A percentile compares a stretch with the other conserved stretches of the same genome.
phyloP scores from a whole-genome alignment of 2,329 filamentous ascomycete species.

The Beauveria brongniartii region DNA sequence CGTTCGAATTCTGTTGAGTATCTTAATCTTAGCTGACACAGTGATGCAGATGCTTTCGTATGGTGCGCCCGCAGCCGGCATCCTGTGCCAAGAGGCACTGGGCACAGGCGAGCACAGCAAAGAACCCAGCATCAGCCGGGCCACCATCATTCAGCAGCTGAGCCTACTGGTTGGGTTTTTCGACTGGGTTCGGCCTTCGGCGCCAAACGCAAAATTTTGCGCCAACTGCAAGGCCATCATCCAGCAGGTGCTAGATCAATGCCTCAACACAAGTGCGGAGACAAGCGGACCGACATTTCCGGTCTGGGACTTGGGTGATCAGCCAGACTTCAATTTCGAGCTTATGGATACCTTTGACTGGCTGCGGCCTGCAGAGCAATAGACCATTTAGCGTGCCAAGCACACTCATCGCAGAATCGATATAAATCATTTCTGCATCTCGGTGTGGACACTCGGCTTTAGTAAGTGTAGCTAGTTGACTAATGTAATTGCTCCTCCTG shows the following conservation, averaged over 20 bases:
- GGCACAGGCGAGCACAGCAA: constrained; percentile 30
- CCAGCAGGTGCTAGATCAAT: constrained; percentile 40
- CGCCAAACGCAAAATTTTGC: constrained; percentile 42
- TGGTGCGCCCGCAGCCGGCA: constrained; percentile 40
- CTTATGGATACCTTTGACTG: constrained; percentile 35
- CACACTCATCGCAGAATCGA: neutral
- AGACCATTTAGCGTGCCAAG: constrained; percentile 10
- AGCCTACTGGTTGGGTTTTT: constrained; percentile 43
- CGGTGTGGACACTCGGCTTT: neutral
- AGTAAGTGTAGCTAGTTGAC: neutral
- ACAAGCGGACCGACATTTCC: constrained; percentile 18
- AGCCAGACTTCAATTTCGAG: constrained; percentile 32
- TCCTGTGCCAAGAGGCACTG: constrained; percentile 42
- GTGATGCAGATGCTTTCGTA: constrained; percentile 36
- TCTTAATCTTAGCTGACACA: neutral
- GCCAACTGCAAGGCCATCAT: constrained; percentile 39
- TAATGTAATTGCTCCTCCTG: neutral
- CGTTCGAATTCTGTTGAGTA: neutral
- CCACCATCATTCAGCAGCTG: constrained; percentile 42
- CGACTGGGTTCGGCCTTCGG: constrained; percentile 40
- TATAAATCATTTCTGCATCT: neutral
- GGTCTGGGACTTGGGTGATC: constrained; percentile 24
- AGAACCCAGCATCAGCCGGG: constrained; percentile 32
- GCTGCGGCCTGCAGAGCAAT: constrained; percentile 16
- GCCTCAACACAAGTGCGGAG: constrained; percentile 31